These are phyloP conservation scores for Schwanniomyces occidentalis DNA, from an alignment of 805 yeast genomes.

Conservation along the genomic window DNA sequence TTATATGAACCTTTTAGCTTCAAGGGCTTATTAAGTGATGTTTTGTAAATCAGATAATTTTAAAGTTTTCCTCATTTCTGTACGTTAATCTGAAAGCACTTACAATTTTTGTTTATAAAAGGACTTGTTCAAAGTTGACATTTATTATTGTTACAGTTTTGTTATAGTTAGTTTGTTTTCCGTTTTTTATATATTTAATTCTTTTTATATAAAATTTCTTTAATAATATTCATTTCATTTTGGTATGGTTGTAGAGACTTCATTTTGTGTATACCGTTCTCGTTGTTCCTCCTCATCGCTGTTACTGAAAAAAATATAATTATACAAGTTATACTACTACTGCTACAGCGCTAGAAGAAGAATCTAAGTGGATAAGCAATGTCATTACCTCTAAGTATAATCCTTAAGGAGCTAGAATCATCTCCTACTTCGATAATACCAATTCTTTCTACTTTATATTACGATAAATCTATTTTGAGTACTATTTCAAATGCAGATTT, in stretches of 20 bases:
- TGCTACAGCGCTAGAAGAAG: neutral
- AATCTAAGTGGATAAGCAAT: neutral
- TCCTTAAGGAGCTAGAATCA: slow-evolving; percentile 26
- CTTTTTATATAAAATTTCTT: slow-evolving; percentile 1
- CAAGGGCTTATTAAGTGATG: slow-evolving; percentile 28
- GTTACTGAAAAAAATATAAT: slow-evolving; percentile 3
- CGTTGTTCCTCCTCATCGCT: slow-evolving; percentile 8
- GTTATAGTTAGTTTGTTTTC: no score
- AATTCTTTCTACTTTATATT: slow-evolving; percentile 28
- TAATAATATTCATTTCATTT: no score
- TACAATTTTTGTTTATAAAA: no score
- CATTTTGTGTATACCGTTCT: no score
- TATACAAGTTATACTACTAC: neutral
- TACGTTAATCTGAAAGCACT: no score
- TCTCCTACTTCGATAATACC: slow-evolving; percentile 30
- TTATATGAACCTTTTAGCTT: slow-evolving; percentile 89
- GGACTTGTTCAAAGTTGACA: no score
- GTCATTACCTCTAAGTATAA: slow-evolving; percentile 12
- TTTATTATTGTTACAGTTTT: no score
- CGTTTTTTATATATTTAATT: slow-evolving; percentile 4
- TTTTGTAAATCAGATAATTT: slow-evolving; percentile 14
- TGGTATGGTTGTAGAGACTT: no score
- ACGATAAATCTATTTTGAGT: slow-evolving; percentile 30
- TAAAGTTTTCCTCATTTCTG: no score
- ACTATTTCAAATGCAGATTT: slow-evolving; percentile 51